Evolutionary conservation across 2,329 filamentous ascomycete genomes (phyloP), one percentile per base, ranked within the genome.

Genomic region (Pochonia chlamydosporia): DNA sequence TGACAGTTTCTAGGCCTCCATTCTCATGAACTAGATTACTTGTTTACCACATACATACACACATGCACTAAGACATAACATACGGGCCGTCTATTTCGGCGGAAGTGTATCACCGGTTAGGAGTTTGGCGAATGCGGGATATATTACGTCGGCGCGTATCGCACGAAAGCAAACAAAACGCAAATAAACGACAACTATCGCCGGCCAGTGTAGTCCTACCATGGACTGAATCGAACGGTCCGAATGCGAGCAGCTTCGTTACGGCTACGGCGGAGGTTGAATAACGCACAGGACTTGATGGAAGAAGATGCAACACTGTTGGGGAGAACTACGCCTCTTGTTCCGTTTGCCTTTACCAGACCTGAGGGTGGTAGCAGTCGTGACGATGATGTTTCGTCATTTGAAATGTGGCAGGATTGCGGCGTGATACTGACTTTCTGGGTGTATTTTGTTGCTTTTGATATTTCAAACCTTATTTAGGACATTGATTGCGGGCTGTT

Each of bases 1-100:
- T 56, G 18, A 56, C 46, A 5, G 8, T 10, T n/a, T 8, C 21
- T 20, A 68, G 65, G 59, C 60, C 45, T 67, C 66, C 30, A 63
- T 68, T n/a, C 58, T 68, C 47, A 52, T 67, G 41, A 64, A 58
- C 57, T 68, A 67, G 54, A 67, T 67, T 3, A 20, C 37, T 46
- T 28, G 40, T 42, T 26, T 42, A 42, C 35, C 18, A 39, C 14
- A 16, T 23, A 23, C 35, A 23, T 39, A 39, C 14, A 16, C 14
- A 23, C 35, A 23, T 39, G 35, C 14, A 39, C 11, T 23, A 20
- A 28, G 13, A 37, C 2, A 7, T n/a, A 37, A 37, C 30, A 33
- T 28, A 28, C 26, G 26, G 26, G 3, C 7, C 26, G 26, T 28
- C 26, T 7, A 28, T 28, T 28, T 13, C 26, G 26, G 13, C 26